Evolutionary conservation across 2,329 filamentous ascomycete species (phyloP).

Genomic region (Fusarium illudens): DNA sequence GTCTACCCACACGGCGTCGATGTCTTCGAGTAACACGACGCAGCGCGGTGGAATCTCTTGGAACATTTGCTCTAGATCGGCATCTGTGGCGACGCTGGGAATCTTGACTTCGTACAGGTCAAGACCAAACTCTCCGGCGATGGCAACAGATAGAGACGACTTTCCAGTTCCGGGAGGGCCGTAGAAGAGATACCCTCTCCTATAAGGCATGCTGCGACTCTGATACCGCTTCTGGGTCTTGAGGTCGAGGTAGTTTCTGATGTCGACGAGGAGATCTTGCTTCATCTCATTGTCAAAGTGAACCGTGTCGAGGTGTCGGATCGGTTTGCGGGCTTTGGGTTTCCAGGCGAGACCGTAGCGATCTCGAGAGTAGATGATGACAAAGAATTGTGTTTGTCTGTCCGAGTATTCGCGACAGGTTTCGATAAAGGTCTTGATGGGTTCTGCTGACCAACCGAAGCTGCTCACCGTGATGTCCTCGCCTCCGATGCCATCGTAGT

Average conservation of each 20-base stretch:
- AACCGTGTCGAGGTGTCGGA: slow-evolving; percentile 59
- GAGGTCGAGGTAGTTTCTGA: slow-evolving; percentile 61
- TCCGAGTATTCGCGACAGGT: slow-evolving; percentile 59
- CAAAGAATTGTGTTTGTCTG: slow-evolving; percentile 58
- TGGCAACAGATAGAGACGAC: slow-evolving; percentile 62
- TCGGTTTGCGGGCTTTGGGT: slow-evolving; percentile 58
- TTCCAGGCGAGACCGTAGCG: slow-evolving; percentile 59
- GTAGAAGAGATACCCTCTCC: slow-evolving; percentile 68
- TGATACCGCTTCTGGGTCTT: slow-evolving; percentile 66
- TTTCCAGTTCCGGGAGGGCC: slow-evolving; percentile 71
- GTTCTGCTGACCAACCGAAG: slow-evolving; percentile 59
- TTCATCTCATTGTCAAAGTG: slow-evolving; percentile 59
- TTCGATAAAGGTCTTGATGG: slow-evolving; percentile 57
- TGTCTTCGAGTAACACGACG: slow-evolving; percentile 64
- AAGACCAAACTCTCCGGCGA: slow-evolving; percentile 60
- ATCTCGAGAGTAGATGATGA: slow-evolving; percentile 58
- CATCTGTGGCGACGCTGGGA: slow-evolving; percentile 59
- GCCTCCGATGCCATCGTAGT: slow-evolving; percentile 56
- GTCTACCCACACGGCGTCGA: slow-evolving; percentile 55
- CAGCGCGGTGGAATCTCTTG: slow-evolving; percentile 61
- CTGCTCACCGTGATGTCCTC: slow-evolving; percentile 59
- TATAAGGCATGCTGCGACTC: slow-evolving; percentile 56
- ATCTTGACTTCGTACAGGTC: slow-evolving; percentile 61
- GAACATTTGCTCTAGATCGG: slow-evolving; percentile 60
- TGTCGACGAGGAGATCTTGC: slow-evolving; percentile 57